Evolutionary conservation across 75 land plant species (phyloP).

Genomic region (Adiantum capillusveneris): DNA sequence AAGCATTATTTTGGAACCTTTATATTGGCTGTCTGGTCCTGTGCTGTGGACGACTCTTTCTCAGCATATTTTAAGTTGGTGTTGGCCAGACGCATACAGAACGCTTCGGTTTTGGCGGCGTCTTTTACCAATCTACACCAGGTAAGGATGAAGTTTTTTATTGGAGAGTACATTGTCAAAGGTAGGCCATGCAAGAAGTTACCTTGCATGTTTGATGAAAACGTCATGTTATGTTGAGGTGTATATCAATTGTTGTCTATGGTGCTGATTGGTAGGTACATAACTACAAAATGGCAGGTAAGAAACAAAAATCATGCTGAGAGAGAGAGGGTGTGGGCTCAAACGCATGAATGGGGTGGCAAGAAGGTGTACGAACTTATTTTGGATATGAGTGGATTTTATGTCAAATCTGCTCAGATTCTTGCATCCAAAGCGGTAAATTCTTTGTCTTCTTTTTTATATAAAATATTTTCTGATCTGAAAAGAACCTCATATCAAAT

Average conservation of each 20-base stretch:
- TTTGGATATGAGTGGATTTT: constrained; percentile 42
- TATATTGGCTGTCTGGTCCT: constrained; percentile 15
- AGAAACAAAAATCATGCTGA: constrained; percentile 21
- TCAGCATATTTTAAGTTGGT: constrained; percentile 21
- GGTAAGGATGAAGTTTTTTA: constrained; percentile 12
- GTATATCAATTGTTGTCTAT: too few relatives aligned
- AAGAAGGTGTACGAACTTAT: constrained; percentile 33
- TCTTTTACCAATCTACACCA: constrained; percentile 30
- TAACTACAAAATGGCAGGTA: constrained; percentile 31
- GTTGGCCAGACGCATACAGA: constrained; percentile 27
- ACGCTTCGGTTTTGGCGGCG: constrained; percentile 30
- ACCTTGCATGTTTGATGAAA: too few relatives aligned
- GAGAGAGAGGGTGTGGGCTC: constrained; percentile 27
- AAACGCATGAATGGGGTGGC: constrained; percentile 41
- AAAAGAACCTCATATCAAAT: background rate
- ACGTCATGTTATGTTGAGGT: too few relatives aligned
- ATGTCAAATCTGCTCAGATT: constrained; percentile 47
- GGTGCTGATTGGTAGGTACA: constrained; percentile 24
- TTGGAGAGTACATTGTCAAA: background rate
- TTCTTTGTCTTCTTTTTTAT: too few relatives aligned
- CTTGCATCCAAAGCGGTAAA: constrained; percentile 43
- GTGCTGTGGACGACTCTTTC: constrained; percentile 26
- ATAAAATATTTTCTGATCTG: too few relatives aligned
- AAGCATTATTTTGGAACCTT: constrained; percentile 2
- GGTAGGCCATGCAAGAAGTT: too few relatives aligned